These are phyloP conservation scores for Chlorella sp. DNA, from an alignment of 139 green algal genomes.

Conservation along the genomic window DNA sequence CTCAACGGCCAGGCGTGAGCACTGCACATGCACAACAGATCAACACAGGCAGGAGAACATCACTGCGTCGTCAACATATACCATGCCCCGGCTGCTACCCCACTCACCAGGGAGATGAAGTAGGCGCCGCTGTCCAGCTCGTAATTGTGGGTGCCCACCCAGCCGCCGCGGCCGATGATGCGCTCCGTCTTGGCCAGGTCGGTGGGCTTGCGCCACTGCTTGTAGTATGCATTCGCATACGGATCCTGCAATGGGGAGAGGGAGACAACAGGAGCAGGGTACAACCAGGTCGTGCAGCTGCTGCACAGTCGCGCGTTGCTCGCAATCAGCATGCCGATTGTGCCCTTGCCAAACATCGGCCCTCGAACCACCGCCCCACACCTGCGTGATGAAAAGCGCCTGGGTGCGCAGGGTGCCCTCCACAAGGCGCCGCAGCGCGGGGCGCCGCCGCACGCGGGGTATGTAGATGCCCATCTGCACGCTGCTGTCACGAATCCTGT, in stretches of 20 bases:
- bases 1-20: too few relatives aligned
- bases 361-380: not conserved
- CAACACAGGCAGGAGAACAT: too few relatives aligned
- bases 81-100: too few relatives aligned
- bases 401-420: not conserved
- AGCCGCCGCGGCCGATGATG: constrained; percentile 51
- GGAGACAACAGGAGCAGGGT: not conserved
- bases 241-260: constrained; percentile 49
- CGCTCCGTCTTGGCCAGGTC: constrained; percentile 27
- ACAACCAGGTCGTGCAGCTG: not conserved
- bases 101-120: too few relatives aligned
- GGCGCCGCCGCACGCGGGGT: too few relatives aligned
- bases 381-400: constrained; percentile 61
- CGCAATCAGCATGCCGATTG: not conserved
- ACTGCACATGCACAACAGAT: too few relatives aligned
- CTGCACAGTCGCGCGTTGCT: not conserved
- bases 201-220: constrained; percentile 34
- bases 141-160: constrained; percentile 68
- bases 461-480: too few relatives aligned
- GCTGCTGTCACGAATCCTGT: too few relatives aligned
- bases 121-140: constrained; percentile 48
- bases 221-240: constrained; percentile 65
- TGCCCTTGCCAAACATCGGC: not conserved
- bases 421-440: too few relatives aligned
- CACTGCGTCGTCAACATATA: too few relatives aligned